phyloP scores from a whole-genome alignment of 1,284 basidiomycete genomes.

The Rhodotorula mucilaginosa region DNA sequence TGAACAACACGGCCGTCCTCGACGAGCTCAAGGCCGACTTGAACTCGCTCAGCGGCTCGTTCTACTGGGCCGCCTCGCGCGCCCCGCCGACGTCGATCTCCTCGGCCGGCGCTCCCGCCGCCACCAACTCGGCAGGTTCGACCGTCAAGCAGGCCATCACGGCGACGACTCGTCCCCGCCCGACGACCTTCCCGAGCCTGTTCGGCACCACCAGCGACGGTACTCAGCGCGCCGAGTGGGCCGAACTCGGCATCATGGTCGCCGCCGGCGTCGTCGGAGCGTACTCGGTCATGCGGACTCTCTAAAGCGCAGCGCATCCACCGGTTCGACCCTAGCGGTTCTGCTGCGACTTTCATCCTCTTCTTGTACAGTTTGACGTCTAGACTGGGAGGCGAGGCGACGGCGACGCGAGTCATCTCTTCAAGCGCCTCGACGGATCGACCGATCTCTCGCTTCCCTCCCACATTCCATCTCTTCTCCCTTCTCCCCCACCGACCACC shows the following conservation, averaged over 20 bases:
- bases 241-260: conserved; percentile 35
- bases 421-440: no score
- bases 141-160: conserved; percentile 35
- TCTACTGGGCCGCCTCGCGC: conserved; percentile 35
- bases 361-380: no score
- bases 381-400: conserved; percentile 2
- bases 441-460: background rate
- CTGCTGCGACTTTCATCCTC: background rate
- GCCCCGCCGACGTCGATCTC: conserved; percentile 36
- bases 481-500: no score
- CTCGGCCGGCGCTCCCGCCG: conserved; percentile 30
- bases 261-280: conserved; percentile 31
- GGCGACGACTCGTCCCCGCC: conserved; percentile 33
- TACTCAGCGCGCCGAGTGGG: conserved; percentile 29
- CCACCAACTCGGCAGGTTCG: conserved; percentile 33
- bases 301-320: conserved; percentile 12
- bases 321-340: background rate
- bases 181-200: conserved; percentile 38
- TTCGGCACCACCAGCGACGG: conserved; percentile 37
- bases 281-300: conserved; percentile 34
- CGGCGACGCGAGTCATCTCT: background rate
- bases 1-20: conserved; percentile 36
- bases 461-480: no score
- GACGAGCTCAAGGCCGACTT: conserved; percentile 38
- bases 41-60: conserved; percentile 29